A percentile compares a stretch with the other conserved stretches of the same genome.
phyloP scores from a whole-genome alignment of 306 rosid species.

The Ceratonia siliqua region DNA sequence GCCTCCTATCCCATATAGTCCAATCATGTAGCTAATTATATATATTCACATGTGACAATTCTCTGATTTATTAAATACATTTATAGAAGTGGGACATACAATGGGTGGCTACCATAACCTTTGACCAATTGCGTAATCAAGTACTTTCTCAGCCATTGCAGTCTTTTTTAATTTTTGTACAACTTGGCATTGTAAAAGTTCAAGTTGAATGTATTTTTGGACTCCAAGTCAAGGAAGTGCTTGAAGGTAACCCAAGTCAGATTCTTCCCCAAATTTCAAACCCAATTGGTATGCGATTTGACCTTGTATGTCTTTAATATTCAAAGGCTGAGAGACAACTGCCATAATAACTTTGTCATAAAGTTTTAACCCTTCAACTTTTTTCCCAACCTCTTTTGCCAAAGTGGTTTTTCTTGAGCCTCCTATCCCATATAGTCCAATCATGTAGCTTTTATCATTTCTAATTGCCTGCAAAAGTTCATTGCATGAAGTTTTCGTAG shows the following conservation, averaged over 20 bases:
- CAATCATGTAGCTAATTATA: background rate
- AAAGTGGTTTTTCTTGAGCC: background rate
- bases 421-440: background rate
- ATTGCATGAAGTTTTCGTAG: background rate
- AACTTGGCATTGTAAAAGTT: too few relatives aligned
- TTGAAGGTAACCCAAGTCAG: accelerated
- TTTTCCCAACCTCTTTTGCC: background rate
- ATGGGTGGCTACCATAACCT: background rate
- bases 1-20: background rate
- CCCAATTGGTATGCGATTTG: background rate
- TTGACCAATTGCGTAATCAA: background rate
- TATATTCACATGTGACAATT: too few relatives aligned
- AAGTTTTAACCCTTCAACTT: background rate
- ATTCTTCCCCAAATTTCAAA: background rate
- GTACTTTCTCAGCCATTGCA: background rate
- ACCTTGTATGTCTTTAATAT: background rate
- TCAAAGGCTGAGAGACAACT: background rate
- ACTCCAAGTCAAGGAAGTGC: background rate
- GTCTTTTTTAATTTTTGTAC: too few relatives aligned
- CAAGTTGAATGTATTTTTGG: background rate
- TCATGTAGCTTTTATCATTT: background rate
- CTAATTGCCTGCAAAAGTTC: background rate
- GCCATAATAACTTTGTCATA: background rate
- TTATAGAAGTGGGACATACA: too few relatives aligned
- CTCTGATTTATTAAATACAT: too few relatives aligned